phyloP scores from a whole-genome alignment of 495 filamentous ascomycete genomes.

The Wilcoxina mikolae region DNA sequence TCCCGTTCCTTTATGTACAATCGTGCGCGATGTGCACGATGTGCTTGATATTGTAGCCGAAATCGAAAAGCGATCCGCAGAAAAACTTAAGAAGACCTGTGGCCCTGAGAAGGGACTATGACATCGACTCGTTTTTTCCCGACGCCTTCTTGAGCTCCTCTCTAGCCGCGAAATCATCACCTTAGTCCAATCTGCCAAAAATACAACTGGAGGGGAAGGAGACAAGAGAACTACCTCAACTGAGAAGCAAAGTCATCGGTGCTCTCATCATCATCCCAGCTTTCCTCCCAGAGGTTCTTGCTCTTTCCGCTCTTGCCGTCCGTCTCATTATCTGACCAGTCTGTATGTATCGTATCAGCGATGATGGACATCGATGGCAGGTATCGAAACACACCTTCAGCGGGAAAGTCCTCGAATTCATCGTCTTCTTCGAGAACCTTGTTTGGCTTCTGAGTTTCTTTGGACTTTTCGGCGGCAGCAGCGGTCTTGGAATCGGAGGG shows the following conservation, averaged over 20 bases:
- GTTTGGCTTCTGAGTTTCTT: slow-evolving; percentile 37
- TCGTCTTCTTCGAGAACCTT: slow-evolving; percentile 73
- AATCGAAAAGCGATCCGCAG: too few species aligned
- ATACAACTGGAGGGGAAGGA: background rate
- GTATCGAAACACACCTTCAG: slow-evolving; percentile 55
- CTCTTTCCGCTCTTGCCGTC: slow-evolving; percentile 32
- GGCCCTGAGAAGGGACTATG: slow-evolving; percentile 8
- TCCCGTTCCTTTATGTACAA: too few species aligned
- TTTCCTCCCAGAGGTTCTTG: slow-evolving; percentile 95
- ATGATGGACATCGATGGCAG: background rate
- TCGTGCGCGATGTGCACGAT: too few species aligned
- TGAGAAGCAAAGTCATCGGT: slow-evolving; percentile 92
- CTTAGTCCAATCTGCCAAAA: slow-evolving; percentile 5
- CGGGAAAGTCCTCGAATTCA: slow-evolving; percentile 97
- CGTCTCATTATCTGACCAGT: slow-evolving; percentile 27
- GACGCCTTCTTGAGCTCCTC: slow-evolving; percentile 81
- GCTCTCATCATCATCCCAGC: slow-evolving; percentile 98
- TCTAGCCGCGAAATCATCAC: slow-evolving; percentile 35
- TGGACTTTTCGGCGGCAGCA: slow-evolving; percentile 28
- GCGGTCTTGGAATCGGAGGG: slow-evolving; percentile 33
- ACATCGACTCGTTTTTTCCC: slow-evolving; percentile 11
- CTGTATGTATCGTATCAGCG: slow-evolving; percentile 2
- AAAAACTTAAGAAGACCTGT: too few species aligned
- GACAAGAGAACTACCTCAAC: slow-evolving; percentile 56
- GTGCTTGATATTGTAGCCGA: too few species aligned